phyloP scores from a whole-genome alignment of 306 rosid genomes.

The Cercis canadensis region DNA sequence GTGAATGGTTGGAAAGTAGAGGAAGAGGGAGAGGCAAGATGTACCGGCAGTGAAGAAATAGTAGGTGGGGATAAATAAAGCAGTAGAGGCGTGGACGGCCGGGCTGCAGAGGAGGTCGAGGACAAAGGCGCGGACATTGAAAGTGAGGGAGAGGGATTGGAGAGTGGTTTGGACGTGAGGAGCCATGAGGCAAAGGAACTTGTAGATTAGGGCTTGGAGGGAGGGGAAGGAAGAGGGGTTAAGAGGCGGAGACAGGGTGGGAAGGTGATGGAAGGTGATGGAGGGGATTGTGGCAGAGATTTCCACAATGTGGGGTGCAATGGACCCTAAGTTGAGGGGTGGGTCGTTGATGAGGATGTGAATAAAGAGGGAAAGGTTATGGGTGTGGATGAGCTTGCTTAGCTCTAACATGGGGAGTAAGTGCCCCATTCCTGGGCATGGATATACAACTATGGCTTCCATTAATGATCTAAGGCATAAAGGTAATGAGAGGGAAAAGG shows the following conservation, averaged over 20 bases:
- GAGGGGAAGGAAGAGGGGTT: background rate
- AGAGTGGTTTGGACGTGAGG: background rate
- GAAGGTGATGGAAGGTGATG: constrained; percentile 32
- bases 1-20: constrained; percentile 20
- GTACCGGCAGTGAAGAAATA: constrained; percentile 41
- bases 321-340: constrained; percentile 34
- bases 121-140: constrained; percentile 32
- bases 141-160: background rate
- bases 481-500: too few species aligned
- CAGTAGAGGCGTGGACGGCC: constrained; percentile 10
- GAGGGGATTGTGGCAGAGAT: constrained; percentile 33
- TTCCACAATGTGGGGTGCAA: constrained; percentile 25
- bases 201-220: constrained; percentile 29
- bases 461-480: too few species aligned
- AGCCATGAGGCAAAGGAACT: constrained; percentile 28
- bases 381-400: constrained; percentile 29
- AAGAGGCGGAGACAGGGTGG: constrained; percentile 14
- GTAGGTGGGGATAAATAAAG: constrained; percentile 34
- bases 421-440: constrained; percentile 40
- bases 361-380: constrained; percentile 26
- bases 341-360: constrained; percentile 38
- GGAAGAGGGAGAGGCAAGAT: background rate
- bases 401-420: constrained; percentile 41
- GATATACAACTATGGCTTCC: constrained; percentile 40
- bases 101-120: constrained; percentile 39